Percentiles rank a stretch among this genome's conserved stretches.
phyloP scores from a whole-genome alignment of 2,329 filamentous ascomycete genomes.

The Taxawa tesnikishii region DNA sequence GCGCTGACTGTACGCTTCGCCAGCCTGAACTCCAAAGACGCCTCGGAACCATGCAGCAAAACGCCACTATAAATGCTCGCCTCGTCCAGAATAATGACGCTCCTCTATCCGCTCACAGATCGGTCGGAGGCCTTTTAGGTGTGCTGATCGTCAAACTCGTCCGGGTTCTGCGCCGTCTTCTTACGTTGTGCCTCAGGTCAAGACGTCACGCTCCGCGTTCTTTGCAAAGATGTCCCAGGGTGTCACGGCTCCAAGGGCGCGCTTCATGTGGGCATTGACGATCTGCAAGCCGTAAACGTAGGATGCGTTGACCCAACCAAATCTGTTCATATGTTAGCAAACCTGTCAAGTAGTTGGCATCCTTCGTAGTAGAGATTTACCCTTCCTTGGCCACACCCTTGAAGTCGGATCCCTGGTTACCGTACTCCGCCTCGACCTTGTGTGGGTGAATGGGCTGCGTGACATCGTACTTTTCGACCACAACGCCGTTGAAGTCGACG shows the following conservation, averaged over 20 bases:
- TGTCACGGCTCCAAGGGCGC: slow-evolving; percentile 77
- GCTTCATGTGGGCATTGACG: slow-evolving; percentile 76
- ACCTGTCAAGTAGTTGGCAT: background rate
- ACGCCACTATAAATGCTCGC: no score
- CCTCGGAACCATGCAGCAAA: no score
- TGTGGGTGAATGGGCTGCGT: slow-evolving; percentile 83
- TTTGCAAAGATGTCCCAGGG: slow-evolving; percentile 72
- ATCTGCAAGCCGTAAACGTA: slow-evolving; percentile 90
- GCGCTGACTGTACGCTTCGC: no score
- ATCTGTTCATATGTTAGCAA: slow-evolving; percentile 40
- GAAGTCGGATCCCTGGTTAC: slow-evolving; percentile 91
- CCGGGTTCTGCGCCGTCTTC: no score
- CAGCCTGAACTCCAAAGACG: no score
- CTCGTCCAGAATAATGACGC: no score
- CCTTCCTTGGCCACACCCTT: slow-evolving; percentile 93
- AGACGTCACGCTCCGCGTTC: slow-evolving; percentile 23
- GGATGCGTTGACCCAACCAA: slow-evolving; percentile 98
- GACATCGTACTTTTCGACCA: slow-evolving; percentile 98
- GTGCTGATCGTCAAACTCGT: no score
- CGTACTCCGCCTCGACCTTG: slow-evolving; percentile 91
- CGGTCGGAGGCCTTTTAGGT: no score
- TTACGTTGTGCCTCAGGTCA: no score
- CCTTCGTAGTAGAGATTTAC: slow-evolving; percentile 41
- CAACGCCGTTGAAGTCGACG: slow-evolving; percentile 95
- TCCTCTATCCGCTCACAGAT: no score